Percentiles rank a stretch among this genome's conserved stretches.
Evolutionary conservation across 345 rosid species (phyloP).

Genomic region (Garcia nutans): DNA sequence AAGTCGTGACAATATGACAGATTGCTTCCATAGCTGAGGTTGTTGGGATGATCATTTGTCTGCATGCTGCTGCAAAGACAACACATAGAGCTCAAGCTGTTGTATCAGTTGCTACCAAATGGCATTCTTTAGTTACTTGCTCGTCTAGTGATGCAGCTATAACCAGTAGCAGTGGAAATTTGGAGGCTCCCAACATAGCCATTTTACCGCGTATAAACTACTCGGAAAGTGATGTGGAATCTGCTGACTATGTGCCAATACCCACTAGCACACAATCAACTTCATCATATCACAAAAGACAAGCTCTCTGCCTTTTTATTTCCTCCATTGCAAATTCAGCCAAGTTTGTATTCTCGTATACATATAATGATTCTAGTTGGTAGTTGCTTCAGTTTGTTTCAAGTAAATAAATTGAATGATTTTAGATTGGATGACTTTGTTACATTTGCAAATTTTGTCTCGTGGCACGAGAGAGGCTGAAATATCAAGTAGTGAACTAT

Average conservation of each 20-base stretch:
- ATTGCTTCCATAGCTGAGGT: slow-evolving; percentile 35
- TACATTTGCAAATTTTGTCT: background rate
- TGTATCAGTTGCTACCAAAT: slow-evolving; percentile 36
- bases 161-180: background rate
- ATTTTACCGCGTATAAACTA: slow-evolving; percentile 12
- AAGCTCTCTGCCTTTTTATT: slow-evolving; percentile 14
- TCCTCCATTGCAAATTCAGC: background rate
- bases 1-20: slow-evolving; percentile 18
- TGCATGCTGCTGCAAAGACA: slow-evolving; percentile 41
- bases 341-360: background rate
- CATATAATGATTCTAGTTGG: background rate
- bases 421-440: background rate
- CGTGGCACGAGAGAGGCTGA: too few relatives aligned
- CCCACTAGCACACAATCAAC: slow-evolving; percentile 19
- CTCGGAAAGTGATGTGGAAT: slow-evolving; percentile 29
- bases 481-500: too few relatives aligned
- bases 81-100: slow-evolving; percentile 38
- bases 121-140: slow-evolving; percentile 34
- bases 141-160: background rate
- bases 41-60: slow-evolving; percentile 36
- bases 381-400: background rate
- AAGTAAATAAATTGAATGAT: background rate
- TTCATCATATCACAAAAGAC: slow-evolving; percentile 35
- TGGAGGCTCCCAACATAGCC: background rate
- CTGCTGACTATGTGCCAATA: slow-evolving; percentile 23